Percentiles rank a stretch among this genome's conserved stretches.
Conservation (phyloP, 805 yeast genomes). For the Candida namnaoensis region DNA sequence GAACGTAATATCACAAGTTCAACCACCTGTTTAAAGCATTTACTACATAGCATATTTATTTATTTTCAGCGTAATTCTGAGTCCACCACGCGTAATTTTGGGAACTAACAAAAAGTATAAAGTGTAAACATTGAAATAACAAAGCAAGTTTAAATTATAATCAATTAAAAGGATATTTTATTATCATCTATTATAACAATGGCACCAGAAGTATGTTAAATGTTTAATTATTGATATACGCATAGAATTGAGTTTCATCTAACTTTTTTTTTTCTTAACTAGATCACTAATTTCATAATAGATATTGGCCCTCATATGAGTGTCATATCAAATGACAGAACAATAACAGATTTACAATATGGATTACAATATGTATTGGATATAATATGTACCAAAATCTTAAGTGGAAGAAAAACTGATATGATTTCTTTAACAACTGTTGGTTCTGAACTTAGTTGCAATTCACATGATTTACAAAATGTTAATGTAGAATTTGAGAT, state of each 20-base stretch:
- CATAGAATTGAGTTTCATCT: background rate
- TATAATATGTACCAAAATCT: conserved; percentile 20
- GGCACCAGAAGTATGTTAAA: too few species aligned
- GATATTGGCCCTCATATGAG: conserved; percentile 39
- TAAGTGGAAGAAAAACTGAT: conserved; percentile 30
- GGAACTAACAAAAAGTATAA: background rate
- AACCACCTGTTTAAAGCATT: conserved; percentile 34
- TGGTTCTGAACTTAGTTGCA: conserved; percentile 9
- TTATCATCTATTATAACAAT: too few species aligned
- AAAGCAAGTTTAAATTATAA: too few species aligned
- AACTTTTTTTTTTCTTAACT: background rate
- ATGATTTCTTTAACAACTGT: conserved; percentile 24
- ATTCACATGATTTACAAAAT: conserved; percentile 1
- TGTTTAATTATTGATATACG: too few species aligned
- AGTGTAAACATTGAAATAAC: too few species aligned
- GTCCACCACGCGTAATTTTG: too few species aligned
- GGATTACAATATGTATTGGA: conserved; percentile 33
- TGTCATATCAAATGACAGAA: conserved; percentile 16
- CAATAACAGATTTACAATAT: conserved; percentile 24
- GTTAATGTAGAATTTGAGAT: conserved; percentile 1
- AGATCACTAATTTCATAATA: conserved; percentile 37
- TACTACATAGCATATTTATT: too few species aligned
- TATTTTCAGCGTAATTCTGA: background rate
- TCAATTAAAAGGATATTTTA: too few species aligned
- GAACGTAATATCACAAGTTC: conserved; percentile 39